Evolutionary conservation across 805 yeast species (phyloP).

Genomic region (Blastobotrys terrestris): DNA sequence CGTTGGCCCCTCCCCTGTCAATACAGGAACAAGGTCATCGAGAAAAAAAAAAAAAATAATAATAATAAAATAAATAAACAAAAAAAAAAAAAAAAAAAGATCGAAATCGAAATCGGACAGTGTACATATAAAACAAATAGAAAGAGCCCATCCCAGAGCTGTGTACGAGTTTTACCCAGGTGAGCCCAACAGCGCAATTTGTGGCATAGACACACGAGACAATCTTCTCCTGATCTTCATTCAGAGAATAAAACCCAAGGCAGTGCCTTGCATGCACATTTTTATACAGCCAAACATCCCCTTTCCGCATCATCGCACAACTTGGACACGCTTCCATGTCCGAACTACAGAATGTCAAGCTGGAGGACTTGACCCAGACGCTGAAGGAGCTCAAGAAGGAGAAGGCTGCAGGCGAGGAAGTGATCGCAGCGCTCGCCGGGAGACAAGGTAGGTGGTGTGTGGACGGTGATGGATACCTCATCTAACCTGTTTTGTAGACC

Average conservation of each 20-base stretch:
- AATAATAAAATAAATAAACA: neutral
- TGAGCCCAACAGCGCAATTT: too few species aligned
- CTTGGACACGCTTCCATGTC: neutral
- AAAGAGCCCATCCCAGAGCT: too few species aligned
- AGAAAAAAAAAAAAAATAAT: neutral
- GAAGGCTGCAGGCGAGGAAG: slow-evolving; percentile 1
- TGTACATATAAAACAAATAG: neutral
- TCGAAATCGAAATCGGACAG: neutral
- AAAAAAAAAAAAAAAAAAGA: neutral
- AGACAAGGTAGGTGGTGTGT: slow-evolving; percentile 3
- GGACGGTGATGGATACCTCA: neutral
- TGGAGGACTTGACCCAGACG: slow-evolving; percentile 1
- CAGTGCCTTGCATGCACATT: neutral
- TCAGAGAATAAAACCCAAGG: slow-evolving; percentile 8
- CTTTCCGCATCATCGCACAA: neutral
- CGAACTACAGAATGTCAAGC: neutral
- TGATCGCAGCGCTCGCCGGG: slow-evolving; percentile 3
- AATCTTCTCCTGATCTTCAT: too few species aligned
- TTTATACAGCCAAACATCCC: neutral
- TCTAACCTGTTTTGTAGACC: neutral
- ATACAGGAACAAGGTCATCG: neutral
- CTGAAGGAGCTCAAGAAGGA: slow-evolving; percentile 6
- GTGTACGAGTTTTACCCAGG: too few species aligned
- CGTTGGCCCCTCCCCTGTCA: neutral
- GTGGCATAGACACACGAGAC: too few species aligned